Percentiles rank a stretch among this genome's conserved stretches.
phyloP scores from a whole-genome alignment of 2,329 filamentous ascomycete genomes.

The Immersiporthe knoxdaviesiana region DNA sequence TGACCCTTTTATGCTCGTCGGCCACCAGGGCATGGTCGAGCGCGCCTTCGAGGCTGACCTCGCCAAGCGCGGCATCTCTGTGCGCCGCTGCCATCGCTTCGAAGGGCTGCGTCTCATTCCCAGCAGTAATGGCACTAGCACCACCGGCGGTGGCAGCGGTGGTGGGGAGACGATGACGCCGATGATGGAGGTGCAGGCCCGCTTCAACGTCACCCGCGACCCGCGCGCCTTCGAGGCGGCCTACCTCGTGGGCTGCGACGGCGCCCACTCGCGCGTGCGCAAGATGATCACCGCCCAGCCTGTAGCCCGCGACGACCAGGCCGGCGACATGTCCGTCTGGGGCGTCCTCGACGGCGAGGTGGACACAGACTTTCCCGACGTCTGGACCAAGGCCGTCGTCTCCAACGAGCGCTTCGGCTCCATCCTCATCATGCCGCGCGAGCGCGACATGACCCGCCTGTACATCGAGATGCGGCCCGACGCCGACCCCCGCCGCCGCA shows the following conservation, averaged over 20 bases:
- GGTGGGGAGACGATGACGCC: too few species aligned
- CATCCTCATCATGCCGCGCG: conserved; percentile 73
- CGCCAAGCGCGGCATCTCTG: conserved; percentile 50
- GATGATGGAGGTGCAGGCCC: conserved; percentile 48
- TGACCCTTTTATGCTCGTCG: conserved; percentile 40
- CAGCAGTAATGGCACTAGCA: conserved; percentile 29
- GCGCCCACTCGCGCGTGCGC: conserved; percentile 71
- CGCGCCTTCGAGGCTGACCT: conserved; percentile 59
- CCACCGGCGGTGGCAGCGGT: neutral
- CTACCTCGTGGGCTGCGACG: conserved; percentile 45
- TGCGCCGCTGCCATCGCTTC: conserved; percentile 42
- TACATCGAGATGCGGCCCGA: conserved; percentile 61
- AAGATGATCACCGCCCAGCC: conserved; percentile 55
- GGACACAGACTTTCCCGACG: conserved; percentile 73
- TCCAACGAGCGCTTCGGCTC: conserved; percentile 70
- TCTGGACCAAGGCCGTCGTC: conserved; percentile 74
- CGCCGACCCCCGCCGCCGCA: conserved; percentile 48
- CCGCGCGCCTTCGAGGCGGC: conserved; percentile 30
- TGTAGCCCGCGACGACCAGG: conserved; percentile 60
- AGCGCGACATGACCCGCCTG: conserved; percentile 71
- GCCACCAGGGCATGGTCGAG: conserved; percentile 65
- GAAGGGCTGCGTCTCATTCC: conserved; percentile 41
- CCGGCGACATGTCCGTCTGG: conserved; percentile 59
- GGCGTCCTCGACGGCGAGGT: conserved; percentile 73
- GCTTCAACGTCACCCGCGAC: conserved; percentile 42